phyloP scores from a whole-genome alignment of 2,329 filamentous ascomycete species.

The Xylaria sp. region DNA sequence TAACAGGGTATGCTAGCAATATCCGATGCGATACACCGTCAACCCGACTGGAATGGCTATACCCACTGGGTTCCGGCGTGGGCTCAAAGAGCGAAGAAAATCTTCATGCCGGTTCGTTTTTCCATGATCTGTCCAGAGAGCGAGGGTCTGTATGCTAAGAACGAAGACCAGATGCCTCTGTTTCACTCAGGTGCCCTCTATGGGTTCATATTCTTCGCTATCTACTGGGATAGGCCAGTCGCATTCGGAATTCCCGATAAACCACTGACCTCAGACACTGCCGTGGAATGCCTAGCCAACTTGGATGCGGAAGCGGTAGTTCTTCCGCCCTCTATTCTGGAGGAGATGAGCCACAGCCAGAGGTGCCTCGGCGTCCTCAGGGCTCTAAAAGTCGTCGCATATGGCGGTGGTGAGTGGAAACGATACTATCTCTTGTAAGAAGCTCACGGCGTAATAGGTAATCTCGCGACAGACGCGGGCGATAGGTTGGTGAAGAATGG shows the following conservation, averaged over 20 bases:
- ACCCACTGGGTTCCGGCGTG: no score
- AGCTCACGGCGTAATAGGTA: background rate
- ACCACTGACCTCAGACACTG: background rate
- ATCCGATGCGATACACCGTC: no score
- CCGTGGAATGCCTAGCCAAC: background rate
- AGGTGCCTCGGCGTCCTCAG: no score
- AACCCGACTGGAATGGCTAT: no score
- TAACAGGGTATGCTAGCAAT: no score
- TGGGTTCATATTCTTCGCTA: background rate
- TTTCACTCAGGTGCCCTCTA: background rate
- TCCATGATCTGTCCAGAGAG: no score
- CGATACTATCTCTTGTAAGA: background rate
- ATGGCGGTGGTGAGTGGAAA: no score
- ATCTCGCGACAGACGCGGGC: background rate
- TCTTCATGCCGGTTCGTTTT: no score
- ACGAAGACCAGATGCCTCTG: slow-evolving; percentile 5
- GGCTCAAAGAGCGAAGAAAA: no score
- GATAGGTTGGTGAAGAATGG: background rate
- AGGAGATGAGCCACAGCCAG: background rate
- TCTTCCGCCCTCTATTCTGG: background rate
- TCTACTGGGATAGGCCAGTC: background rate
- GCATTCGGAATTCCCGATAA: background rate
- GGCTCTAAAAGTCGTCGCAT: no score
- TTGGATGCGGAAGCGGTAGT: background rate
- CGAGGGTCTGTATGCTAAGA: no score